Evolutionary conservation across 139 green algal species (phyloP).

Genomic region (Chlamydomonas schloesseri): DNA sequence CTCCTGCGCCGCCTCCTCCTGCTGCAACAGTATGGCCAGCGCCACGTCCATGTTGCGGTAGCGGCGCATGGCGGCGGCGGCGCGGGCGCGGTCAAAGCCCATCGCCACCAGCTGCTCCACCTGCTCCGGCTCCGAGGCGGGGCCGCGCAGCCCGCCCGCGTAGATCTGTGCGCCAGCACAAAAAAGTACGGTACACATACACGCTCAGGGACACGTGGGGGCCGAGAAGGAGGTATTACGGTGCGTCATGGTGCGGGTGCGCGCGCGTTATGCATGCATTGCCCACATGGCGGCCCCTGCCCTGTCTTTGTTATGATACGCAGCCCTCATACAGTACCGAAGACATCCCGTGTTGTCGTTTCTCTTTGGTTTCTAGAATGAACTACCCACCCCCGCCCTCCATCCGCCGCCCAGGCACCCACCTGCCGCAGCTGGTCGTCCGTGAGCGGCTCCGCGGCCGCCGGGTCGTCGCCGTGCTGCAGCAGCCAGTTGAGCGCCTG

Average conservation of each 20-base stretch:
- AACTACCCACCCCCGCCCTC: too few relatives aligned
- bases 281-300: too few relatives aligned
- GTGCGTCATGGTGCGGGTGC: too few relatives aligned
- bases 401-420: neutral
- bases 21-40: conserved; percentile 45
- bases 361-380: too few relatives aligned
- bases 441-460: conserved; percentile 54
- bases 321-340: too few relatives aligned
- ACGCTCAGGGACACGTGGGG: too few relatives aligned
- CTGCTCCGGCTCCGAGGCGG: conserved; percentile 21
- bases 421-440: conserved; percentile 62
- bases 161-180: conserved; percentile 51
- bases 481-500: conserved; percentile 68
- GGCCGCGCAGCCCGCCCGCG: neutral
- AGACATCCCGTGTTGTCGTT: too few relatives aligned
- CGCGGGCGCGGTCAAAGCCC: conserved; percentile 57
- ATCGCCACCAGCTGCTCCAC: conserved; percentile 54
- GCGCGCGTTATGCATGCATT: too few relatives aligned
- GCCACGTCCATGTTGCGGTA: conserved; percentile 53
- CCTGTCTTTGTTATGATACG: too few relatives aligned
- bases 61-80: conserved; percentile 35
- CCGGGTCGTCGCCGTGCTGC: conserved; percentile 62
- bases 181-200: too few relatives aligned
- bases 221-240: too few relatives aligned
- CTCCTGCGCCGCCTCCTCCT: neutral